A percentile compares a stretch with the other conserved stretches of the same genome.
Evolutionary conservation across 352 stramenopile genomes (phyloP).

Genomic region (Phytophthora chlamydospora): DNA sequence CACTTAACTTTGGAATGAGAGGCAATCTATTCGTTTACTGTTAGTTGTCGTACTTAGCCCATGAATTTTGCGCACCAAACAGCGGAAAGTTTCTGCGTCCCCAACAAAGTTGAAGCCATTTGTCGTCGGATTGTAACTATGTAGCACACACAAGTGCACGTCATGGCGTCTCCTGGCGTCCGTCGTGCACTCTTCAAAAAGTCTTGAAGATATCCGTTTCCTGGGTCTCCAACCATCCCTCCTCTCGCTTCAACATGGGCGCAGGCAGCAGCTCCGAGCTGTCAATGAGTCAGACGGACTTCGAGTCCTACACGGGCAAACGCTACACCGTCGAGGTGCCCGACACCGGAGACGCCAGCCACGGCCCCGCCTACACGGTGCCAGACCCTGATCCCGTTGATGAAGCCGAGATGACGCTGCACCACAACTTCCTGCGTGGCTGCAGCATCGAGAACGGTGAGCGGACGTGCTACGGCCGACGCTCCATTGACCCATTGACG

Average conservation of each 20-base stretch:
- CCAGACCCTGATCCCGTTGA: slow-evolving; percentile 16
- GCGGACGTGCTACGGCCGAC: slow-evolving; percentile 38
- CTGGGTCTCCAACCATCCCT: not conserved
- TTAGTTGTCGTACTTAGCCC: too few species aligned
- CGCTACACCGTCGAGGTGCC: slow-evolving; percentile 39
- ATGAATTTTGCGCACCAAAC: too few species aligned
- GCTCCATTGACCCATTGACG: slow-evolving; percentile 23
- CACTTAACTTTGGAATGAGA: too few species aligned
- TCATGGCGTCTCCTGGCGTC: not conserved
- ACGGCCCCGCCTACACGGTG: slow-evolving; percentile 33
- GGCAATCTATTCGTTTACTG: too few species aligned
- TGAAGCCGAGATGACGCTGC: slow-evolving; percentile 36
- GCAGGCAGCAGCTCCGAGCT: slow-evolving; percentile 27
- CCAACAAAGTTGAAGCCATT: too few species aligned
- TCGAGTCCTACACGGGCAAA: slow-evolving; percentile 29
- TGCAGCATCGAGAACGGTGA: slow-evolving; percentile 29
- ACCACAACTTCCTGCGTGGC: slow-evolving; percentile 39
- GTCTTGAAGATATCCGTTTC: slow-evolving; percentile 12
- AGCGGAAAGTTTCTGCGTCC: too few species aligned
- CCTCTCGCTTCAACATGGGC: slow-evolving; percentile 20
- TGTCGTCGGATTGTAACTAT: too few species aligned
- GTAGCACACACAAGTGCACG: too few species aligned
- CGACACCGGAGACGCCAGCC: slow-evolving; percentile 29
- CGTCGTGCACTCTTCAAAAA: not conserved
- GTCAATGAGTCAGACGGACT: slow-evolving; percentile 31